Percentiles rank a stretch among this genome's conserved stretches.
Evolutionary conservation across 2,329 filamentous ascomycete genomes (phyloP).

Genomic region (Catunica adiposa): DNA sequence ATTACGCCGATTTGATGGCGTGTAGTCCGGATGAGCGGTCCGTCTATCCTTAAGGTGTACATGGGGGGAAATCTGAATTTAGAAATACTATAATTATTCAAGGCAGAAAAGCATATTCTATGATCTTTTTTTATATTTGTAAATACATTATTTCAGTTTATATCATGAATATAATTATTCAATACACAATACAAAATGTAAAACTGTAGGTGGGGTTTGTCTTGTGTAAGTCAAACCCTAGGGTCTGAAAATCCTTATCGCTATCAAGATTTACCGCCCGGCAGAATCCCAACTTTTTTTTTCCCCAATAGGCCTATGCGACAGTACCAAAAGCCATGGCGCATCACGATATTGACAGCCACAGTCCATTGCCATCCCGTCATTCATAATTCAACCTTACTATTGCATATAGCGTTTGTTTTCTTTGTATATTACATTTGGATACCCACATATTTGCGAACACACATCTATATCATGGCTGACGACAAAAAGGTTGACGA

Average conservation of each 20-base stretch:
- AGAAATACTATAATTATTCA: no score
- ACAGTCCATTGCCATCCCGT: not conserved
- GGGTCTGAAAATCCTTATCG: conserved; percentile 1
- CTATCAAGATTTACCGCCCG: conserved; percentile 11
- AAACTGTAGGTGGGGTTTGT: no score
- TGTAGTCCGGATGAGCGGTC: no score
- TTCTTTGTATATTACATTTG: not conserved
- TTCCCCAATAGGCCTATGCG: not conserved
- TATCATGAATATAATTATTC: no score
- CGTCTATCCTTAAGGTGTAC: no score
- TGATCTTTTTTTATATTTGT: not conserved
- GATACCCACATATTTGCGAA: not conserved
- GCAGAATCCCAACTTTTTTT: conserved; percentile 14
- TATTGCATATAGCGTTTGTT: not conserved
- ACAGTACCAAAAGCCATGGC: not conserved
- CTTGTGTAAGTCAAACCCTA: not conserved
- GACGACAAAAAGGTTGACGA: not conserved
- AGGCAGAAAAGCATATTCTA: no score
- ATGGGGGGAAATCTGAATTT: no score
- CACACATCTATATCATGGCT: not conserved
- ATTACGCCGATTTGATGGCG: not conserved
- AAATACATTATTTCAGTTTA: not conserved
- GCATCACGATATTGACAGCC: not conserved
- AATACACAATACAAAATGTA: no score
- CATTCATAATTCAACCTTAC: not conserved